These are phyloP conservation scores for Trichomonas tenax DNA, from an alignment of 208 protist genomes.

Conservation along the genomic window DNA sequence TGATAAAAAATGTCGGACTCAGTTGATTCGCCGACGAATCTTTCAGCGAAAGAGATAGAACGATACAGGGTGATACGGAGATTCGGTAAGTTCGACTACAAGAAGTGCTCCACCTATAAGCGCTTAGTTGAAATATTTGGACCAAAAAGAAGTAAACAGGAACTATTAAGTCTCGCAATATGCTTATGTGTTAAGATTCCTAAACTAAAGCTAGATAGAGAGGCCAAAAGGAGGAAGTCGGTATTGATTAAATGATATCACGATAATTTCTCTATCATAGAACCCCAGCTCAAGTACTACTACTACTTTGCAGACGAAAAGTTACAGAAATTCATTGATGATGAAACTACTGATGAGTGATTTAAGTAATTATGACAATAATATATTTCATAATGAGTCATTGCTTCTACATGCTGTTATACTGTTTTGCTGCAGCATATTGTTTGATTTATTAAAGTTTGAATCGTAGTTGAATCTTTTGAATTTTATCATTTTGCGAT, in stretches of 20 bases:
- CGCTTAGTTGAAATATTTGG: not conserved
- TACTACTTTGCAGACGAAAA: not conserved
- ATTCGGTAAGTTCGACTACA: not conserved
- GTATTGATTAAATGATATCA: not conserved
- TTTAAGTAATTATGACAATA: too few species aligned
- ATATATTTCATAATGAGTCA: too few species aligned
- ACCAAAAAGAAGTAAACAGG: not conserved
- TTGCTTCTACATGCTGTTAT: too few species aligned
- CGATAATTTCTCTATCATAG: not conserved
- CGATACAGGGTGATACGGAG: not conserved
- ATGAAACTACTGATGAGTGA: not conserved
- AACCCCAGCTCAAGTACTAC: not conserved
- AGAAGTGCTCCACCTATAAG: not conserved
- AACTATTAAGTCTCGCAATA: not conserved
- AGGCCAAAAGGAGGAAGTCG: not conserved
- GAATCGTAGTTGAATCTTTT: too few species aligned
- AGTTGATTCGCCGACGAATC: too few species aligned
- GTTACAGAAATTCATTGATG: not conserved
- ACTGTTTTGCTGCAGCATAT: too few species aligned
- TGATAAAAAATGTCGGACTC: too few species aligned
- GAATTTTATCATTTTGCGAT: too few species aligned
- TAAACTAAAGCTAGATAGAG: not conserved
- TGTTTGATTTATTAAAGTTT: too few species aligned
- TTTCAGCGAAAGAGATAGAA: not conserved
- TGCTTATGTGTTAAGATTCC: not conserved